Base-by-base conservation (phyloP, 2,329 filamentous ascomycete species). In the Canariomyces notabilis region DNA sequence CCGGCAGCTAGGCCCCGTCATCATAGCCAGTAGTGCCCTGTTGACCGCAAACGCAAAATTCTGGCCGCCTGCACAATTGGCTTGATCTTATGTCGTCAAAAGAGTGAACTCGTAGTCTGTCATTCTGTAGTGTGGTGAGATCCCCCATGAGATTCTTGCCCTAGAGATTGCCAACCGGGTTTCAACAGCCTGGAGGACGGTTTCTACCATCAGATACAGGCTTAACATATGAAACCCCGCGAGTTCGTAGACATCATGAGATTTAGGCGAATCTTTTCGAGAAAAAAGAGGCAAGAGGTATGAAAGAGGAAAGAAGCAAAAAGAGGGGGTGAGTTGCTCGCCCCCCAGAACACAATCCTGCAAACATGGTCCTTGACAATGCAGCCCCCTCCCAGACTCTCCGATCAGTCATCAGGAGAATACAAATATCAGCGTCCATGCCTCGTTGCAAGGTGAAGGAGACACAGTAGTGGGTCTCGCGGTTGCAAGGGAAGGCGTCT, bases 361-460 rank as follows among this genome's bases (percentile, higher is more conserved):
- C 4, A 5, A 18, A 18, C 15, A 34, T 15, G 15, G 14, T 34
- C 31, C 32, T 16, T 34, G 14, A 16, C 32, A 14, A 14, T 16
- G n/a, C 5, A 34, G 12, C 32, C 32, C 15, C 32, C 8, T 14
- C 12, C 22, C 6, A 26, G 22, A 26, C 22, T 26, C 11, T 26
- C 22, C 22, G 6, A 26, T 6, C 22, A 26, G 6, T 6, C 22
- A 26, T 6, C 22, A 11, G 11, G 11, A 26, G 22, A 26, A 6
- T 11, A 6, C 6, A 26, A 26, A 26, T 6, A 6, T 26, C 22
- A 6, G 22, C 49, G 60, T 37, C 26, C 18, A 15, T 29, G 19
- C 35, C 26, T 15, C 15, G n/a, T 8, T 11, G 14, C 29, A 23
- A 19, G 29, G 20, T 36, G 16, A 34, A 29, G 5, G 16, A 29